Percentiles rank a stretch among this genome's conserved stretches.
phyloP scores from a whole-genome alignment of 441 rosid genomes.

The Pelargonium citronellum region DNA sequence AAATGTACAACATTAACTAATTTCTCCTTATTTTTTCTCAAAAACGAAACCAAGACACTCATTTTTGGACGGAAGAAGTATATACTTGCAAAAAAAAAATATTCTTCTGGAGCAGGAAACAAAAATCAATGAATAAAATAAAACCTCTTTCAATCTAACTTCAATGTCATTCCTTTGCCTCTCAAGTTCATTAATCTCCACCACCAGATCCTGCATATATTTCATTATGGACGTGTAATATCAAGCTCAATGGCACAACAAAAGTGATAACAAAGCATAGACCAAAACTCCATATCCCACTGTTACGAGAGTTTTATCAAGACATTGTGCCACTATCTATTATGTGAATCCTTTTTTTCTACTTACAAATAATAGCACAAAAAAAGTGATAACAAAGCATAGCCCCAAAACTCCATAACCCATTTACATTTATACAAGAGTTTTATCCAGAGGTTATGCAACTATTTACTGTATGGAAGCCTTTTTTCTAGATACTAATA shows the following conservation, averaged over 20 bases:
- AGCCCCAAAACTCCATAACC: no score
- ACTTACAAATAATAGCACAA: no score
- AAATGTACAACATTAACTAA: no score
- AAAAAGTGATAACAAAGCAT: no score
- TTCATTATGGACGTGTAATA: conserved; percentile 13
- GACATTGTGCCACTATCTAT: no score
- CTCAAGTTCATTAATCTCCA: conserved; percentile 58
- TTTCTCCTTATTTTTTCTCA: not conserved
- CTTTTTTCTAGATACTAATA: no score
- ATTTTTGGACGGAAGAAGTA: not conserved
- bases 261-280: conserved; percentile 6
- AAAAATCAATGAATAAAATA: not conserved
- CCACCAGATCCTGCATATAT: conserved; percentile 54
- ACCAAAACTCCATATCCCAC: no score
- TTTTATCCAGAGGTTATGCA: no score
- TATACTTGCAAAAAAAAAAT: not conserved
- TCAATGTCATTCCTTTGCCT: conserved; percentile 63
- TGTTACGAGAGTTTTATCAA: no score
- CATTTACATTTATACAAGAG: no score
- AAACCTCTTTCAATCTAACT: conserved; percentile 64
- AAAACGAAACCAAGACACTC: not conserved
- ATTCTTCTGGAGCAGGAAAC: not conserved
- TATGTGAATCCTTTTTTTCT: no score
- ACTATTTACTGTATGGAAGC: no score
- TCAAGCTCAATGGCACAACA: not conserved